These are phyloP conservation scores for Epichloe bromicola DNA, from an alignment of 2,329 filamentous ascomycete species.

Conservation along the genomic window DNA sequence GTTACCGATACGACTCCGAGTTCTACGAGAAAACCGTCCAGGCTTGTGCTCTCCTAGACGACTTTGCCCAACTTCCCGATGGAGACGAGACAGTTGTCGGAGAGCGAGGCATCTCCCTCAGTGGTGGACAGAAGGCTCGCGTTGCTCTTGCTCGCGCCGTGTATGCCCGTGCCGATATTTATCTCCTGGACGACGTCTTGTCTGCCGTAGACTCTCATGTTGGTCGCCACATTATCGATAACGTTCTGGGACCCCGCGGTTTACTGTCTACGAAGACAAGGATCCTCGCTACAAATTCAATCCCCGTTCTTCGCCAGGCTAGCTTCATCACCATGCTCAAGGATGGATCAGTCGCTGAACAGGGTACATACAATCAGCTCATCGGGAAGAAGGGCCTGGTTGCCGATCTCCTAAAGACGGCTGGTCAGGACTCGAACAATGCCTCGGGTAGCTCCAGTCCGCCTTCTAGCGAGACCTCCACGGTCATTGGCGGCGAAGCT, in stretches of 20 bases:
- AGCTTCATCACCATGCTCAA: slow-evolving; percentile 79
- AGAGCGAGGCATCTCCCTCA: slow-evolving; percentile 90
- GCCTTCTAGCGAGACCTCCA: slow-evolving; percentile 41
- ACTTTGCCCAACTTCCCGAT: slow-evolving; percentile 85
- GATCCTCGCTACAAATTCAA: slow-evolving; percentile 89
- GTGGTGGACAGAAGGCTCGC: slow-evolving; percentile 90
- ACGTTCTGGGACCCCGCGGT: slow-evolving; percentile 77
- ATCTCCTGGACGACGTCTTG: slow-evolving; percentile 84
- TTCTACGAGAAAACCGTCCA: slow-evolving; percentile 92
- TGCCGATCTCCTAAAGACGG: slow-evolving; percentile 67
- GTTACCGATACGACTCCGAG: slow-evolving; percentile 79
- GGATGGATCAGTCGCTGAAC: slow-evolving; percentile 72
- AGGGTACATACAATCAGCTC: slow-evolving; percentile 80
- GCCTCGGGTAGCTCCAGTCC: slow-evolving; percentile 31
- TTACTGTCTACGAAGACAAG: slow-evolving; percentile 76
- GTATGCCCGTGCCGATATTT: slow-evolving; percentile 92
- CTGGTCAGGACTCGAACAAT: slow-evolving; percentile 43
- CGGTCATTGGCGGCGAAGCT: slow-evolving; percentile 37
- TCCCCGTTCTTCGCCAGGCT: slow-evolving; percentile 77
- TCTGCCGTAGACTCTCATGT: slow-evolving; percentile 98
- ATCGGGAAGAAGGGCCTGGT: slow-evolving; percentile 91
- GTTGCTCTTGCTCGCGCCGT: slow-evolving; percentile 86
- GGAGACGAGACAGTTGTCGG: slow-evolving; percentile 95
- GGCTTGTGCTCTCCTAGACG: slow-evolving; percentile 80
- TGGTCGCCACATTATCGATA: slow-evolving; percentile 85